Base-by-base conservation (phyloP, 495 filamentous ascomycete species). In the Neurospora tetrasperma region DNA sequence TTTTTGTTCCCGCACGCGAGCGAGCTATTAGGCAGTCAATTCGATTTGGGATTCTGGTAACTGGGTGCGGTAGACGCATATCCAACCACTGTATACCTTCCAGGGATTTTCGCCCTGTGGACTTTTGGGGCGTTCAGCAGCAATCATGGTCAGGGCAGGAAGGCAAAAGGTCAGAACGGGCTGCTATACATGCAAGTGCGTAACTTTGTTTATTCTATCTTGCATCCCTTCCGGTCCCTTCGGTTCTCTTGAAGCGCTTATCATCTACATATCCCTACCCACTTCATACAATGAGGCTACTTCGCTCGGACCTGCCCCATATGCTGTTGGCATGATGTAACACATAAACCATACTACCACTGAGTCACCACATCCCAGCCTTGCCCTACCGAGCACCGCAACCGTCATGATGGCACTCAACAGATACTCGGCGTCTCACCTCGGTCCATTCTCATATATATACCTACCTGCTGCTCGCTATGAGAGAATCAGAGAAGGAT, bases 171-270 rank as follows among this genome's bases (percentile, higher is more conserved):
- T 82, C 40, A 79, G 74, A 69, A 82, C 79, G 4, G 81, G 81
- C 1, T 83, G 81, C 71, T 70, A 76, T 20, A 82, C 81, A 40
- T 83, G 81, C 81, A 83, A 83, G 81, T 83, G 71, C 48, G 81
- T 79, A 62, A 66, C 9, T n/a, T 71, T 72, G 72, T 44, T 71
- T 27, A 70, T 73, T 44, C 72, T 27, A 70, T 73, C 69, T 38
- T 38, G 35, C 27, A 66, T 66, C 23, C 54, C 54, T 35, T 38
- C 9, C 27, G 54, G 54, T 54, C 48, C 46, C 54, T 66, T 35
- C 54, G 27, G 23, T 66, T 66, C 27, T 31, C 54, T 66, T 66
- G 23, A 66, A 35, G 54, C 7, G 54, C 54, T 14, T 35, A 66
- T 66, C 54, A 66, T 66, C 54, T 18, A 18, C 27, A 12, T 18